phyloP scores from a whole-genome alignment of 2,329 filamentous ascomycete genomes.

The Xylaria sp. region DNA sequence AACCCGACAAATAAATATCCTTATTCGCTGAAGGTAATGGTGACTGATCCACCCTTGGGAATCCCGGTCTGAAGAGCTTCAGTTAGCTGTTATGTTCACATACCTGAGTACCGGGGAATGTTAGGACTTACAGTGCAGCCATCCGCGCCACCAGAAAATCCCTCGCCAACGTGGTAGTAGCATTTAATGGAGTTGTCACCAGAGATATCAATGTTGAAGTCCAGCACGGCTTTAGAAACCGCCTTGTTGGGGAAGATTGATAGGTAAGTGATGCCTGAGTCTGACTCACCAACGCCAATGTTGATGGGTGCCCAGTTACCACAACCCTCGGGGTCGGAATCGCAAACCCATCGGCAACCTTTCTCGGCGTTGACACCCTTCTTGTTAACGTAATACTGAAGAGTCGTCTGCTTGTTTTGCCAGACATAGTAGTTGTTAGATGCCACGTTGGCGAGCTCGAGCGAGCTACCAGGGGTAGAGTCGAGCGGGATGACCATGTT shows the following conservation, averaged over 20 bases:
- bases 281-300: slow-evolving; percentile 74
- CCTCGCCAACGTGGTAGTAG: slow-evolving; percentile 65
- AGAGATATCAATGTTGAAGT: slow-evolving; percentile 79
- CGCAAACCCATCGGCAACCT: slow-evolving; percentile 77
- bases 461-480: slow-evolving; percentile 61
- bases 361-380: slow-evolving; percentile 68
- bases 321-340: slow-evolving; percentile 54
- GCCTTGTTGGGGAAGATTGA: slow-evolving; percentile 86
- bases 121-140: slow-evolving; percentile 80
- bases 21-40: slow-evolving; percentile 51
- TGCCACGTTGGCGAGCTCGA: slow-evolving; percentile 76
- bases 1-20: slow-evolving; percentile 17
- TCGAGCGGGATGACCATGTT: slow-evolving; percentile 80
- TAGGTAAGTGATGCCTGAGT: slow-evolving; percentile 71
- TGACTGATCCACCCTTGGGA: slow-evolving; percentile 47
- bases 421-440: slow-evolving; percentile 77
- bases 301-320: slow-evolving; percentile 91
- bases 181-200: slow-evolving; percentile 68
- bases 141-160: slow-evolving; percentile 61
- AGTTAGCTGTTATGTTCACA: slow-evolving; percentile 28
- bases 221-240: slow-evolving; percentile 70
- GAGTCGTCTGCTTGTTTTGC: slow-evolving; percentile 76
- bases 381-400: slow-evolving; percentile 97
- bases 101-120: slow-evolving; percentile 3
- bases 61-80: slow-evolving; percentile 49